Evolutionary conservation across 2,329 filamentous ascomycete species (phyloP).

Genomic region (Colletotrichum aenigma): DNA sequence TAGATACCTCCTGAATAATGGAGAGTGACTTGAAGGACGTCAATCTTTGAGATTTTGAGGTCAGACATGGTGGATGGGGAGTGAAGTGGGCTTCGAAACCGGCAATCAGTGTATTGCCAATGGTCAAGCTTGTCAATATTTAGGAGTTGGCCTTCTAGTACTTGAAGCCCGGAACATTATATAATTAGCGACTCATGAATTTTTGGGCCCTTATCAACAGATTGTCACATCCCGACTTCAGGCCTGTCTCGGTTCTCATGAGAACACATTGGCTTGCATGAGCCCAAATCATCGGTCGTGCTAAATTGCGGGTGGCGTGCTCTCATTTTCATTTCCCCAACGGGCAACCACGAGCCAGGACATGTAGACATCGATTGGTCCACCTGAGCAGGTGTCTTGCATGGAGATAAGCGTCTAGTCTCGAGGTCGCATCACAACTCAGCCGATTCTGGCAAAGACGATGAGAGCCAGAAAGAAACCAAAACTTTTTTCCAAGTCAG

Average conservation of each 20-base stretch:
- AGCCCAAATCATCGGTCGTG: background rate
- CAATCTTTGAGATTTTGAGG: background rate
- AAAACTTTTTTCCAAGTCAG: background rate
- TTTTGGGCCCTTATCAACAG: background rate
- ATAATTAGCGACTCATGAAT: background rate
- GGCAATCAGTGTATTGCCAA: background rate
- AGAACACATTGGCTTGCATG: background rate
- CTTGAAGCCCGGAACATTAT: background rate
- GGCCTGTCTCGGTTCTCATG: background rate
- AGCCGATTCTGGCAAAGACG: background rate
- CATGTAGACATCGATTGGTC: background rate
- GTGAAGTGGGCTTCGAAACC: background rate
- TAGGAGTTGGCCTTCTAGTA: background rate
- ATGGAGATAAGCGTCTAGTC: background rate
- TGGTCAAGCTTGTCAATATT: background rate
- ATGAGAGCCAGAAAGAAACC: background rate
- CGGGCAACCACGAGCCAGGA: background rate
- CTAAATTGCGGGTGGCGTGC: background rate
- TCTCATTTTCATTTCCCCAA: background rate
- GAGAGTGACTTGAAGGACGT: background rate
- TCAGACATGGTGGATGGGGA: background rate
- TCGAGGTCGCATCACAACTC: background rate
- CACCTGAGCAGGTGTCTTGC: background rate
- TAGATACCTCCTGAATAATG: background rate
- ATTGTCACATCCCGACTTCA: background rate